phyloP scores from a whole-genome alignment of 2,329 filamentous ascomycete genomes.

The Fusarium sp. region DNA sequence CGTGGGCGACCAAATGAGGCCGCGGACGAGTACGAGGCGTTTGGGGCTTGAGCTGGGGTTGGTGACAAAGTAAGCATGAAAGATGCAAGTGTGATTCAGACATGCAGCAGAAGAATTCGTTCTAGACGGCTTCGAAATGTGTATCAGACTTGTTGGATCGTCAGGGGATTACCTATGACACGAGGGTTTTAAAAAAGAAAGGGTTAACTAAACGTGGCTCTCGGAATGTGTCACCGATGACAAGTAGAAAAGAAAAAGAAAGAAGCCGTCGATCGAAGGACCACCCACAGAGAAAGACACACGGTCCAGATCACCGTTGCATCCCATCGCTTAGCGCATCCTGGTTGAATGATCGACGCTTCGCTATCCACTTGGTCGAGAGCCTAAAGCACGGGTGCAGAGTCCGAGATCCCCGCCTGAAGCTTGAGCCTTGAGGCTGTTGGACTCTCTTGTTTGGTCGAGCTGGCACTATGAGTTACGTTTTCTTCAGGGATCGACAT shows the following conservation, averaged over 20 bases:
- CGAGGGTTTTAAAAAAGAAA: not conserved
- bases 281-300: not conserved
- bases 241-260: not conserved
- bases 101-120: not conserved
- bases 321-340: not conserved
- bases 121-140: conserved; percentile 2
- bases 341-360: conserved; percentile 10
- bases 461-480: not conserved
- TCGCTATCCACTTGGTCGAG: not conserved
- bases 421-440: not conserved
- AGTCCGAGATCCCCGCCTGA: conserved; percentile 8
- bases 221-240: not conserved
- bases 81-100: not conserved
- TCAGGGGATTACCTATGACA: not conserved
- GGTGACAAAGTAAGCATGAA: not conserved
- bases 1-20: not conserved
- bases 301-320: not conserved
- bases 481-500: not conserved
- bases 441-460: not conserved
- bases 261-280: not conserved
- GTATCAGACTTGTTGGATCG: not conserved
- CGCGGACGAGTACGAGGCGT: not conserved
- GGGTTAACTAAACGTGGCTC: not conserved
- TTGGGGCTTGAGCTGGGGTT: not conserved
- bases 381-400: conserved; percentile 3